These are phyloP conservation scores for Rhododendron henanense DNA, from an alignment of 148 eudicot genomes.

Conservation along the genomic window DNA sequence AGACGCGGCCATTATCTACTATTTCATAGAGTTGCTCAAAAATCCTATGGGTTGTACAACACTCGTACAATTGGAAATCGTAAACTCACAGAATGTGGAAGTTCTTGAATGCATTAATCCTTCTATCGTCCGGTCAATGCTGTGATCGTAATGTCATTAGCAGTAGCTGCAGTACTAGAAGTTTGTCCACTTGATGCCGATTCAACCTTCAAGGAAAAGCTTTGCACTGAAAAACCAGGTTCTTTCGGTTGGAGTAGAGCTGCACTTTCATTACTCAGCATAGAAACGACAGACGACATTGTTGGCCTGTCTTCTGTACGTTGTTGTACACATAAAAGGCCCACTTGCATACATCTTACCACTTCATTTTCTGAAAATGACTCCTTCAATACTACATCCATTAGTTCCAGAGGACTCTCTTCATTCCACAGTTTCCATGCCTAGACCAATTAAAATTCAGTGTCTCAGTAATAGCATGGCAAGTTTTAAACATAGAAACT, in stretches of 20 bases:
- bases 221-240: slow-evolving; percentile 20
- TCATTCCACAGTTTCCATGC: slow-evolving; percentile 35
- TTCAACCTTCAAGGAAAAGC: slow-evolving; percentile 8
- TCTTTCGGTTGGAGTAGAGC: slow-evolving; percentile 8
- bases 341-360: slow-evolving; percentile 22
- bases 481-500: neutral
- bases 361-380: slow-evolving; percentile 14
- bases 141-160: slow-evolving; percentile 21
- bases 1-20: neutral
- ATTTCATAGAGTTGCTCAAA: neutral
- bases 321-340: slow-evolving; percentile 24
- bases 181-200: slow-evolving; percentile 14
- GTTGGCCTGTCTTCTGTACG: slow-evolving; percentile 18
- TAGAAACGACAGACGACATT: slow-evolving; percentile 19
- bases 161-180: slow-evolving; percentile 6
- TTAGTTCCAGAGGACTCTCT: slow-evolving; percentile 11
- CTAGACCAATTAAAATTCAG: slow-evolving; percentile 9
- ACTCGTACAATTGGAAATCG: neutral
- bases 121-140: slow-evolving; percentile 20
- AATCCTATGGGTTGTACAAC: neutral
- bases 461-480: neutral
- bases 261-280: slow-evolving; percentile 20
- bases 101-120: neutral
- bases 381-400: slow-evolving; percentile 1
- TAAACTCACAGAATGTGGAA: neutral